phyloP scores from a whole-genome alignment of 1,139 yeast genomes.

The Suhomyces chickasaworum region DNA sequence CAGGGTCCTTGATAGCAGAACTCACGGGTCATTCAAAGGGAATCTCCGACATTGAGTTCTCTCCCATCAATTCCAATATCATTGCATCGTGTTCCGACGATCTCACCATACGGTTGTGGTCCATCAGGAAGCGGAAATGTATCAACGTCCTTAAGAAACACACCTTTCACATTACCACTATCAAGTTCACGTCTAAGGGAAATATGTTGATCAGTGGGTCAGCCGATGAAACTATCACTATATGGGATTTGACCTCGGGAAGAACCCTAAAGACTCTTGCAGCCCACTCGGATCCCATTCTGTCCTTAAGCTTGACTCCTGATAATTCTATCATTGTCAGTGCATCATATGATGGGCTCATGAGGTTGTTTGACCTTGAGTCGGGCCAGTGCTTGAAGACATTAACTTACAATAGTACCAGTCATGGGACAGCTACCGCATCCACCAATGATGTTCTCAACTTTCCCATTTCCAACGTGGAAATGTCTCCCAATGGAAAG shows the following conservation, averaged over 20 bases:
- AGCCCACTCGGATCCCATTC: conserved; percentile 92
- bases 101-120: conserved; percentile 76
- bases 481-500: conserved; percentile 80
- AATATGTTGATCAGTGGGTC: conserved; percentile 80
- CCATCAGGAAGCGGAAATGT: conserved; percentile 51
- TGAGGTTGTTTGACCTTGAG: conserved; percentile 83
- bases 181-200: conserved; percentile 74
- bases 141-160: conserved; percentile 72
- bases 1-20: conserved; percentile 35
- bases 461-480: conserved; percentile 73
- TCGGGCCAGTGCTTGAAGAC: conserved; percentile 93
- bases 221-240: conserved; percentile 85
- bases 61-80: conserved; percentile 67
- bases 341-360: conserved; percentile 88
- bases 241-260: conserved; percentile 85
- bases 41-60: conserved; percentile 70
- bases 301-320: conserved; percentile 67
- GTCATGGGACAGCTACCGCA: conserved; percentile 61
- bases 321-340: conserved; percentile 86
- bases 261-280: conserved; percentile 75
- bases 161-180: conserved; percentile 77
- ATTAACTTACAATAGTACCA: conserved; percentile 67
- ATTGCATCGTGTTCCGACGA: conserved; percentile 90
- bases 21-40: conserved; percentile 69
- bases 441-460: conserved; percentile 50